Evolutionary conservation across 2,329 filamentous ascomycete genomes (phyloP).

Genomic region (Peltaster fructicola): DNA sequence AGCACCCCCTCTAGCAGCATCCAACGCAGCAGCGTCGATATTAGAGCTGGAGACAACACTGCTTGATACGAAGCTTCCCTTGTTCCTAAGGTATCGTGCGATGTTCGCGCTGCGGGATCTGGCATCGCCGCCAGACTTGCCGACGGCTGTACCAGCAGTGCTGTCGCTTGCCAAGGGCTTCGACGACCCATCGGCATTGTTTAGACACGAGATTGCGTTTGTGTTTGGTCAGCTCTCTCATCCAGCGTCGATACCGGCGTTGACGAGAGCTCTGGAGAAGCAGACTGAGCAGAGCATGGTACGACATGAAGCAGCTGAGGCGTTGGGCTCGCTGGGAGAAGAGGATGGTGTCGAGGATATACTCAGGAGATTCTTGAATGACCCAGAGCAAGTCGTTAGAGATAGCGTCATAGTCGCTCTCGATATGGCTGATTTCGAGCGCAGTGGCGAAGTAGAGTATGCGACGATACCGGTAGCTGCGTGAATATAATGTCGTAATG

Average conservation of each 20-base stretch:
- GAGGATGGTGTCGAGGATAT: slow-evolving; percentile 84
- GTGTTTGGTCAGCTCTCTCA: slow-evolving; percentile 94
- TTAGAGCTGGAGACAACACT: slow-evolving; percentile 57
- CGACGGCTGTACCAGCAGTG: slow-evolving; percentile 76
- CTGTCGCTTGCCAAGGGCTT: slow-evolving; percentile 74
- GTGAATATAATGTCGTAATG: too few species aligned
- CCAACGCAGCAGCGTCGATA: slow-evolving; percentile 44
- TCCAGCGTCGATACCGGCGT: slow-evolving; percentile 85
- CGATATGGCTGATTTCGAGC: slow-evolving; percentile 96
- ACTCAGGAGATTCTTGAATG: slow-evolving; percentile 66
- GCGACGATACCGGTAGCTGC: slow-evolving; percentile 52
- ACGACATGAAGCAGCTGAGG: slow-evolving; percentile 90
- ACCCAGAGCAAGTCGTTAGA: slow-evolving; percentile 80
- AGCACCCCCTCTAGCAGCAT: slow-evolving; percentile 67
- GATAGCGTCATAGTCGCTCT: slow-evolving; percentile 90
- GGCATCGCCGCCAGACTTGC: slow-evolving; percentile 77
- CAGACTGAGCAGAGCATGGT: slow-evolving; percentile 85
- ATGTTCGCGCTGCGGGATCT: slow-evolving; percentile 97
- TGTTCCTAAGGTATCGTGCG: slow-evolving; percentile 88
- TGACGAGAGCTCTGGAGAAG: slow-evolving; percentile 63
- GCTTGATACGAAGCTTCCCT: slow-evolving; percentile 58
- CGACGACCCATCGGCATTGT: slow-evolving; percentile 70
- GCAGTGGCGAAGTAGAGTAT: slow-evolving; percentile 75
- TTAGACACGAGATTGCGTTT: slow-evolving; percentile 95
- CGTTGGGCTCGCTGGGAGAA: slow-evolving; percentile 80